Evolutionary conservation across 768 basidiomycete species (phyloP).

Genomic region (Agrocybe pediades): DNA sequence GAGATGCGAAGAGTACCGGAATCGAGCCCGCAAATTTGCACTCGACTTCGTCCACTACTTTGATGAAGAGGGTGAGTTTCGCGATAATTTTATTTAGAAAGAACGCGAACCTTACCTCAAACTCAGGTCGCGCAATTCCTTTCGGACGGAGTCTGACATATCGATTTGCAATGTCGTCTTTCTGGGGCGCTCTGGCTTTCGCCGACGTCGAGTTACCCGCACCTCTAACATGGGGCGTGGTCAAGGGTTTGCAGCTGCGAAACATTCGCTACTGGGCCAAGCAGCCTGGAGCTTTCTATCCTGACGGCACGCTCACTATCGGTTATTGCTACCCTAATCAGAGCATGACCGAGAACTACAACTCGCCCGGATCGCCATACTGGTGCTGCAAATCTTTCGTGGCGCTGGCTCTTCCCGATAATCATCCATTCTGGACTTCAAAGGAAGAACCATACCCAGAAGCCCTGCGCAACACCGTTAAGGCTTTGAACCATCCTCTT

Average conservation of each 20-base stretch:
- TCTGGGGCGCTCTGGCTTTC: slow-evolving; percentile 75
- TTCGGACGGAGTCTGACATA: slow-evolving; percentile 80
- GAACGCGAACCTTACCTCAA: background rate
- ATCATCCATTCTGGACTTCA: slow-evolving; percentile 73
- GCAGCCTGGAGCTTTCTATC: slow-evolving; percentile 59
- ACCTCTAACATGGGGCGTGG: slow-evolving; percentile 71
- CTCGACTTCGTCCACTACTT: slow-evolving; percentile 77
- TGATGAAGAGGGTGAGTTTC: slow-evolving; percentile 59
- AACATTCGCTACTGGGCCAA: slow-evolving; percentile 74
- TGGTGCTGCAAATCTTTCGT: slow-evolving; percentile 84
- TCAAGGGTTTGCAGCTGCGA: slow-evolving; percentile 73
- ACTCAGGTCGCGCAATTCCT: slow-evolving; percentile 66
- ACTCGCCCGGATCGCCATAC: slow-evolving; percentile 76
- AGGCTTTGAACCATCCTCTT: slow-evolving; percentile 59
- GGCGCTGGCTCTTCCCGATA: slow-evolving; percentile 59
- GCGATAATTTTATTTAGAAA: background rate
- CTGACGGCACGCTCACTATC: slow-evolving; percentile 72
- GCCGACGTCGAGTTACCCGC: slow-evolving; percentile 69
- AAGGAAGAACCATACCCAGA: slow-evolving; percentile 67
- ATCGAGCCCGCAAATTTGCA: slow-evolving; percentile 63
- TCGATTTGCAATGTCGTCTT: slow-evolving; percentile 80
- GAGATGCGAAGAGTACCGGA: slow-evolving; percentile 64
- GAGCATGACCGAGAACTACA: slow-evolving; percentile 81
- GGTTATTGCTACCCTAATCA: slow-evolving; percentile 72
- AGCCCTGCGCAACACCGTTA: slow-evolving; percentile 45